Evolutionary conservation across 2,329 filamentous ascomycete species (phyloP).

Genomic region (Teratosphaeria epicoccoides): DNA sequence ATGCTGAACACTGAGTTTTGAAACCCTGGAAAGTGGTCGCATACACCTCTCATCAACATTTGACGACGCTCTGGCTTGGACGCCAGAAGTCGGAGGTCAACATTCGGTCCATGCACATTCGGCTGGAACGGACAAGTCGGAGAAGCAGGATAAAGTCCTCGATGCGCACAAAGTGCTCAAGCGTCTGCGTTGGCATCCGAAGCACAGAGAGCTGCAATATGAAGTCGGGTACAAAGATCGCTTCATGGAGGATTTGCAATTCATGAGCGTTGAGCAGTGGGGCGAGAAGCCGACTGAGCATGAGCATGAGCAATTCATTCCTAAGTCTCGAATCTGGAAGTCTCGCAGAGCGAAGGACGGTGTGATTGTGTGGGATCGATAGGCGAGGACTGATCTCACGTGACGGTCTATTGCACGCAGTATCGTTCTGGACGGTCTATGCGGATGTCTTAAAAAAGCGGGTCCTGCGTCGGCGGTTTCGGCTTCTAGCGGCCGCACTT

Average conservation of each 20-base stretch:
- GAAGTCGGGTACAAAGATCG: constrained; percentile 45
- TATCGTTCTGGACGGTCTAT: too few relatives aligned
- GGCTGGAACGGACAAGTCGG: too few relatives aligned
- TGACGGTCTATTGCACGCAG: not conserved
- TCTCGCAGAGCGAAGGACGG: constrained; percentile 32
- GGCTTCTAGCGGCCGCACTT: not conserved
- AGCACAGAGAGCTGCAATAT: constrained; percentile 30
- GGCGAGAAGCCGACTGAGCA: constrained; percentile 36
- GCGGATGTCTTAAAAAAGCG: not conserved
- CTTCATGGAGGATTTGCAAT: constrained; percentile 36
- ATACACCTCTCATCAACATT: too few relatives aligned
- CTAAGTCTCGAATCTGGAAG: constrained; percentile 43
- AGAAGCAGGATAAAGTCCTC: too few relatives aligned
- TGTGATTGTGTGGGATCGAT: constrained; percentile 42
- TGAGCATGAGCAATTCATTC: constrained; percentile 45
- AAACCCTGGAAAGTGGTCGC: too few relatives aligned
- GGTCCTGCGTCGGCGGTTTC: not conserved
- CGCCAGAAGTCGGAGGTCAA: too few relatives aligned
- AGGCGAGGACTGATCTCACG: constrained; percentile 14
- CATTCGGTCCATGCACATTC: too few relatives aligned
- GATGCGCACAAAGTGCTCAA: constrained; percentile 1
- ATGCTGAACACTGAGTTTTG: too few relatives aligned
- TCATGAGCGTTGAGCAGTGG: constrained; percentile 31
- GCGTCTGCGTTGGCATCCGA: constrained; percentile 38
- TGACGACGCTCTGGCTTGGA: too few relatives aligned